These are phyloP conservation scores for Grosmannia penicillata DNA, from an alignment of 2,329 filamentous ascomycete species.

Conservation along the genomic window DNA sequence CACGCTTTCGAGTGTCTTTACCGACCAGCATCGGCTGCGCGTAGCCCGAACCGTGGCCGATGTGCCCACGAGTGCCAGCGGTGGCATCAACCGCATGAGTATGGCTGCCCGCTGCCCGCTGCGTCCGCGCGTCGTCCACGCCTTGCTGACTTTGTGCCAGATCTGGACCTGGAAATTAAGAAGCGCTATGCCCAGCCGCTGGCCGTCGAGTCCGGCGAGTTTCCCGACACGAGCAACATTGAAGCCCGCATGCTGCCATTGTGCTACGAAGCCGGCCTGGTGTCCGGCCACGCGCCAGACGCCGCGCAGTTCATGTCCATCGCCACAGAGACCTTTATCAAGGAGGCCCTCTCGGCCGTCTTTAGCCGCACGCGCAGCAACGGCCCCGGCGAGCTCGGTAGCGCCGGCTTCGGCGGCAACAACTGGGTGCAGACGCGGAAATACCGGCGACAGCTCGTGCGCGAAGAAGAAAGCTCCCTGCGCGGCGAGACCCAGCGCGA, in stretches of 20 bases:
- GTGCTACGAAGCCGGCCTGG: constrained; percentile 51
- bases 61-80: constrained; percentile 47
- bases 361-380: constrained; percentile 52
- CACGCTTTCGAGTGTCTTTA: constrained; percentile 34
- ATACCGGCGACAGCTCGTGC: constrained; percentile 59
- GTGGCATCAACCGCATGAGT: constrained; percentile 71
- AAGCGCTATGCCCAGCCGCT: constrained; percentile 51
- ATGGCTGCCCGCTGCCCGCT: constrained; percentile 18
- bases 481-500: constrained; percentile 63
- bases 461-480: constrained; percentile 59
- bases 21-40: constrained; percentile 32
- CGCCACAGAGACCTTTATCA: constrained; percentile 52
- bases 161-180: constrained; percentile 51
- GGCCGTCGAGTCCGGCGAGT: constrained; percentile 53
- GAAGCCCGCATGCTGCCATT: constrained; percentile 52
- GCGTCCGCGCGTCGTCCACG: background rate
- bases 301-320: constrained; percentile 49
- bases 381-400: constrained; percentile 46
- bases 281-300: constrained; percentile 42
- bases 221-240: constrained; percentile 49
- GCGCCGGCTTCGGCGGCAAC: constrained; percentile 48
- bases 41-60: constrained; percentile 33
- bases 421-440: constrained; percentile 65
- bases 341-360: constrained; percentile 47
- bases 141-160: constrained; percentile 19